Evolutionary conservation across 345 rosid genomes (phyloP).

Genomic region (Arabidopsis thaliana): TAIR10.1 NC_003070.9:7707001-7707500

Average conservation of each 20-base stretch:
- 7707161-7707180: background rate
- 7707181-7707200: background rate
- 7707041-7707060: too few species aligned
- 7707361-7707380: constrained; percentile 40
- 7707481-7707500: constrained; percentile 1
- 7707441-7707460: background rate
- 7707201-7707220: background rate
- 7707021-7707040: too few species aligned
- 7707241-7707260: background rate
- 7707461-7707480: constrained; percentile 19
- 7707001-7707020: too few species aligned
- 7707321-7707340: constrained; percentile 21
- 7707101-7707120: too few species aligned
- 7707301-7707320: constrained; percentile 24
- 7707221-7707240: background rate
- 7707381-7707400: constrained; percentile 31
- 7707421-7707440: background rate
- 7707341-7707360: constrained; percentile 30
- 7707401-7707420: constrained; percentile 27
- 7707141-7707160: background rate
- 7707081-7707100: too few species aligned
- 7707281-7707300: background rate
- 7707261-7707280: background rate
- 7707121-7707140: too few species aligned
- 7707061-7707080: too few species aligned